These are phyloP conservation scores for Didymella pomorum DNA, from an alignment of 2,329 filamentous ascomycete species.

Conservation along the genomic window DNA sequence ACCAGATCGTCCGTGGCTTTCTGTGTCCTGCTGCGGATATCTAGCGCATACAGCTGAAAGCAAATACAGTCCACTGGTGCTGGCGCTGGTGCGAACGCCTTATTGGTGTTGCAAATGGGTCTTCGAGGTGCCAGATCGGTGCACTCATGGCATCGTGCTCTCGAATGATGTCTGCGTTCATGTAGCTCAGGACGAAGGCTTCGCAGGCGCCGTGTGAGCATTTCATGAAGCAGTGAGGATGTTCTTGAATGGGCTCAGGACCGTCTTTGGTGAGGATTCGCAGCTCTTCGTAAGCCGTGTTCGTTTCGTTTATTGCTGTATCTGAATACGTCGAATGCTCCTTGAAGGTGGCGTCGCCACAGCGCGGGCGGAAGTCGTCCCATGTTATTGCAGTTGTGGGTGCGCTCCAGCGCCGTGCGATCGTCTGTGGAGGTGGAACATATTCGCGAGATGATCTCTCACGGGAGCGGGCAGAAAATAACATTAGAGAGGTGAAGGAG, in stretches of 20 bases:
- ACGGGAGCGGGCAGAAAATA: background rate
- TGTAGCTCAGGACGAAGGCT: background rate
- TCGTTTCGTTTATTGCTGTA: background rate
- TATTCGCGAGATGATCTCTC: background rate
- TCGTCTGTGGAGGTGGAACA: background rate
- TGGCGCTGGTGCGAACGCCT: background rate
- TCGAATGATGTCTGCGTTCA: background rate
- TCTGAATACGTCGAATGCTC: background rate
- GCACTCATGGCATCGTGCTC: background rate
- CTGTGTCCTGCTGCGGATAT: background rate
- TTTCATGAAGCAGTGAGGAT: background rate
- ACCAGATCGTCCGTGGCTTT: background rate
- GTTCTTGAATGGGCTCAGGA: background rate
- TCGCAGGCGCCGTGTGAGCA: background rate
- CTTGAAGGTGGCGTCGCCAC: background rate
- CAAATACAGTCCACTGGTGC: background rate
- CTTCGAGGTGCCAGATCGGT: background rate
- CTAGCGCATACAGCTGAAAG: background rate
- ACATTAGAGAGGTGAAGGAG: background rate
- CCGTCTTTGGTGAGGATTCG: background rate
- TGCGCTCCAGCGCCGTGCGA: background rate
- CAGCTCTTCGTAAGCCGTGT: background rate
- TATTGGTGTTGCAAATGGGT: background rate
- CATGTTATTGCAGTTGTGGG: background rate
- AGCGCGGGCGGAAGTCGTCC: background rate